Conservation (phyloP, 345 rosid genomes). For the Salix brachista region DNA sequence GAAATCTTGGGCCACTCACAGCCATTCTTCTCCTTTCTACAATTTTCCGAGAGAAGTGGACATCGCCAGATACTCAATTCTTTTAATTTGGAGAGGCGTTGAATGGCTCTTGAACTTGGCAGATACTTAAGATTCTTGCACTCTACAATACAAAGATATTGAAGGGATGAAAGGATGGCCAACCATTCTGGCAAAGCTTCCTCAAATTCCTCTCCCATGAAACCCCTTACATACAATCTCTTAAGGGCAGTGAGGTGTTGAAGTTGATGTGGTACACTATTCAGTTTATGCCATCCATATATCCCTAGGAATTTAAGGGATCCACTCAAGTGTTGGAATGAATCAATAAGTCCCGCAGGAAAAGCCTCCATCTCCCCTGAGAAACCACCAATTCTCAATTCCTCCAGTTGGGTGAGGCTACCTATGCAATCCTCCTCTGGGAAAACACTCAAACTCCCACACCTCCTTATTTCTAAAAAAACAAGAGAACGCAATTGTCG, state of each 20-base stretch:
- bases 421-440: not conserved
- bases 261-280: conserved; percentile 4
- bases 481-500: conserved; percentile 1
- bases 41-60: no score
- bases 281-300: conserved; percentile 1
- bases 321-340: not conserved
- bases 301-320: not conserved
- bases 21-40: no score
- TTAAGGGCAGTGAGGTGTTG: not conserved
- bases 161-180: not conserved
- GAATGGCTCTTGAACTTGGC: no score
- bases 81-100: no score
- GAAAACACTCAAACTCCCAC: not conserved
- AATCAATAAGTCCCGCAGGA: not conserved
- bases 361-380: not conserved
- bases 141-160: not conserved
- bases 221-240: not conserved
- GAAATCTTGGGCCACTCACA: no score
- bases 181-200: conserved; percentile 16
- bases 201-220: not conserved
- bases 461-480: not conserved
- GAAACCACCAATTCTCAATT: conserved; percentile 5
- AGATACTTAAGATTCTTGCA: not conserved
- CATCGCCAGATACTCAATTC: no score
- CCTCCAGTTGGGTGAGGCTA: not conserved